A percentile compares a stretch with the other conserved stretches of the same genome.
Evolutionary conservation across 441 rosid genomes (phyloP).

Genomic region (Erodium texanum): DNA sequence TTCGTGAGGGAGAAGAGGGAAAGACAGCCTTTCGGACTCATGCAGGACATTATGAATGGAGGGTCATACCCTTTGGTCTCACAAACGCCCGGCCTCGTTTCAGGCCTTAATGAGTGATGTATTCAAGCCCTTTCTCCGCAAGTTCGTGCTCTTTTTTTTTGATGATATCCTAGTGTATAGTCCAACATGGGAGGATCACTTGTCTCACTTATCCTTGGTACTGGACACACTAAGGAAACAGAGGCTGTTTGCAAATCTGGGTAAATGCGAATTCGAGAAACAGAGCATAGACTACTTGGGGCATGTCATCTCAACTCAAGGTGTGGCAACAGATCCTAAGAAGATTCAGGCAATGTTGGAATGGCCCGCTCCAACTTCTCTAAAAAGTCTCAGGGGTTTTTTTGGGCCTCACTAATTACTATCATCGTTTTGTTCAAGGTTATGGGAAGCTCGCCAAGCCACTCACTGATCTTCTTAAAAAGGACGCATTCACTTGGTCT

Average conservation of each 20-base stretch:
- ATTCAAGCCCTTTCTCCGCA: background rate
- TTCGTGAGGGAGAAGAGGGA: background rate
- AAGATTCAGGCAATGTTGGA: background rate
- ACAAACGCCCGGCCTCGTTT: background rate
- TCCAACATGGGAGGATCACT: background rate
- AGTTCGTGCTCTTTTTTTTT: background rate
- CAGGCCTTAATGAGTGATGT: background rate
- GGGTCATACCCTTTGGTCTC: background rate
- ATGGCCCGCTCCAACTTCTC: background rate
- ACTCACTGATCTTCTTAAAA: background rate
- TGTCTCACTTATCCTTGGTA: background rate
- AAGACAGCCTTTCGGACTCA: background rate
- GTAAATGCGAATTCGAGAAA: background rate
- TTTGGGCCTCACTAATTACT: too few relatives aligned
- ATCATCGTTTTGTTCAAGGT: background rate
- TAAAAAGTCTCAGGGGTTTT: background rate
- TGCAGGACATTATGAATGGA: background rate
- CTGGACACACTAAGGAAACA: background rate
- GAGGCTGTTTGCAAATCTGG: background rate
- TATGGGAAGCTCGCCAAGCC: background rate
- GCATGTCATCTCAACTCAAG: background rate
- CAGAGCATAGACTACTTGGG: slow-evolving; percentile 4
- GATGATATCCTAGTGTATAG: background rate
- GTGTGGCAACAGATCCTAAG: background rate
- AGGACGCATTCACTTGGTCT: background rate